A percentile compares a stretch with the other conserved stretches of the same genome.
These are phyloP conservation scores for Syzygium aromaticum DNA, from an alignment of 345 rosid genomes.

Conservation along the genomic window DNA sequence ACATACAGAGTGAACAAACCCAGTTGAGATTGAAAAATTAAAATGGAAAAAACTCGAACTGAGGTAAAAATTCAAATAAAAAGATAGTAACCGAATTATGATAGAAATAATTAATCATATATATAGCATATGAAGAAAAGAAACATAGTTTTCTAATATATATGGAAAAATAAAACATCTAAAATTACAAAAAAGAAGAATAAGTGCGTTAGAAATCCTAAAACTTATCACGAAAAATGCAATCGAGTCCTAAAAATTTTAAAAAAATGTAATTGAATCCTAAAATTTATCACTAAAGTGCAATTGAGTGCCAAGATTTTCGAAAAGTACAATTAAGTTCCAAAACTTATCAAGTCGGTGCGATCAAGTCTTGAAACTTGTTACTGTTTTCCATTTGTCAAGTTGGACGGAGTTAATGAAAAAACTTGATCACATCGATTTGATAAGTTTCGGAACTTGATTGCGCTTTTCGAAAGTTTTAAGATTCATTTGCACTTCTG, in stretches of 20 bases:
- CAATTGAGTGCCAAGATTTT: no score
- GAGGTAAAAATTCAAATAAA: not conserved
- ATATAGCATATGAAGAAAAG: not conserved
- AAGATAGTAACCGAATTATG: not conserved
- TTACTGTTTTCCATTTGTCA: no score
- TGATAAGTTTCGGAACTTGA: no score
- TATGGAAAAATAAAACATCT: no score
- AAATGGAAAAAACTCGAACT: not conserved
- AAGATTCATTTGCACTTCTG: rapidly evolving
- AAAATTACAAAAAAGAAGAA: no score
- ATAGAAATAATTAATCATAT: not conserved
- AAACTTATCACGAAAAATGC: rapidly evolving
- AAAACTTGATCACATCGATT: rapidly evolving
- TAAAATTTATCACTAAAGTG: no score
- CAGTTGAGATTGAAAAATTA: not conserved
- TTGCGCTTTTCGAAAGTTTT: rapidly evolving
- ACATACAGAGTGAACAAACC: no score
- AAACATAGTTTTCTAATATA: not conserved
- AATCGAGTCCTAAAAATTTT: rapidly evolving
- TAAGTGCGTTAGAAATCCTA: rapidly evolving
- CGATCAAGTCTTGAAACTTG: not conserved
- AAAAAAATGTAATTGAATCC: no score
- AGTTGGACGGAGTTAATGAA: rapidly evolving
- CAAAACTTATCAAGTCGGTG: rapidly evolving
- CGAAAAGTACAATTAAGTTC: rapidly evolving